phyloP scores from a whole-genome alignment of 2,329 filamentous ascomycete species.

The Diplodia sapinea region DNA sequence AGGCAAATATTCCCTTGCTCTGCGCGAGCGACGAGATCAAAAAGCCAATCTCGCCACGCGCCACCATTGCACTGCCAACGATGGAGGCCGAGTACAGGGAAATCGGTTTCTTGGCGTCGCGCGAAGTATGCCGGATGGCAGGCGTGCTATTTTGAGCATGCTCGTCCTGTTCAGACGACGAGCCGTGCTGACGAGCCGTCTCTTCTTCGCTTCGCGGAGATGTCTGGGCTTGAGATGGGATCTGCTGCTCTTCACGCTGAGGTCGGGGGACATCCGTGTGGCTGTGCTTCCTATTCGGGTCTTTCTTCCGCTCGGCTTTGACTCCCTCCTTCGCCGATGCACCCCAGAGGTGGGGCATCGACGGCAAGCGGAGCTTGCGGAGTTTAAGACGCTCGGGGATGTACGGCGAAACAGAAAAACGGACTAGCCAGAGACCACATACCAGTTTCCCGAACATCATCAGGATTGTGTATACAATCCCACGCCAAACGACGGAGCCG shows the following conservation, averaged over 20 bases:
- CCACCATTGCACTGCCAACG: conserved; percentile 72
- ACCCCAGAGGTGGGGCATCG: conserved; percentile 24
- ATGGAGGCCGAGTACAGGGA: conserved; percentile 72
- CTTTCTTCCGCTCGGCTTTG: conserved; percentile 8
- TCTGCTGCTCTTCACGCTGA: conserved; percentile 8
- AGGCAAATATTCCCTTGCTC: conserved; percentile 56
- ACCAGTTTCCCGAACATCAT: conserved; percentile 64
- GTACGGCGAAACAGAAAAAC: conserved; percentile 38
- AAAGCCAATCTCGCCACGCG: conserved; percentile 81
- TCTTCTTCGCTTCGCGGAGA: conserved; percentile 2
- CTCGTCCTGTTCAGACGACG: conserved; percentile 3
- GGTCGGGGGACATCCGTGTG: conserved; percentile 1
- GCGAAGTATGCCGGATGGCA: conserved; percentile 32
- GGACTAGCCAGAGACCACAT: conserved; percentile 51
- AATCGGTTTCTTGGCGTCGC: conserved; percentile 53
- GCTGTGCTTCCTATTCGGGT: conserved; percentile 10
- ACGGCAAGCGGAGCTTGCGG: conserved; percentile 8
- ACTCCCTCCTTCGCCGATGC: background rate
- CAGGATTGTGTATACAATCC: conserved; percentile 71
- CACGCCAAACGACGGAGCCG: conserved; percentile 70
- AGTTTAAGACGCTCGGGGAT: conserved; percentile 12
- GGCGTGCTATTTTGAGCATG: conserved; percentile 8
- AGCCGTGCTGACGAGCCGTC: background rate
- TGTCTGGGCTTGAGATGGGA: conserved; percentile 4
- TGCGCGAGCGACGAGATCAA: conserved; percentile 74